phyloP scores from a whole-genome alignment of 2,329 filamentous ascomycete genomes.

The Fusarium sp. region DNA sequence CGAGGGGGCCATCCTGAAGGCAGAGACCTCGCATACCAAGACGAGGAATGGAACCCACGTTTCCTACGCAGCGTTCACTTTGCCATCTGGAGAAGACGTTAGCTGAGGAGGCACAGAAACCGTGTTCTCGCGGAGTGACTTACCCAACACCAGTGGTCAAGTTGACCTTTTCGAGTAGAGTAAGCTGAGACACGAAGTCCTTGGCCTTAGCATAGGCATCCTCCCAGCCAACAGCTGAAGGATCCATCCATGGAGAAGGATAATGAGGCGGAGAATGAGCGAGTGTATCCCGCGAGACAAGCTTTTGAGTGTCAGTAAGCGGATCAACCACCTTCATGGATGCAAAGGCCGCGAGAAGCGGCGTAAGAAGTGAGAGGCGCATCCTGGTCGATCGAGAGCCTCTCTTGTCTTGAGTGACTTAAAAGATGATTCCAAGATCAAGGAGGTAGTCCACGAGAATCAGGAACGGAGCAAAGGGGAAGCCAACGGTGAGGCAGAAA shows the following conservation, averaged over 20 bases:
- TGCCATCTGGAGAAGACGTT: conserved; percentile 51
- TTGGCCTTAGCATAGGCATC: conserved; percentile 81
- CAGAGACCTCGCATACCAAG: conserved; percentile 81
- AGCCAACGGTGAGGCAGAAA: too few species aligned
- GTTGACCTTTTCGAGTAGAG: conserved; percentile 91
- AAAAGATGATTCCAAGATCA: neutral
- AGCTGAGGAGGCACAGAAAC: neutral
- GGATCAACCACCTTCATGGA: conserved; percentile 19
- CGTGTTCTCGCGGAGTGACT: conserved; percentile 49
- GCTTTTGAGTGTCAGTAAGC: conserved; percentile 47
- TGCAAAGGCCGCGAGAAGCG: neutral
- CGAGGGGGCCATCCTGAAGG: conserved; percentile 87
- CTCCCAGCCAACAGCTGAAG: conserved; percentile 78
- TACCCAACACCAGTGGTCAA: conserved; percentile 91
- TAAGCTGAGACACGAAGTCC: conserved; percentile 85
- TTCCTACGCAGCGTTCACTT: conserved; percentile 81
- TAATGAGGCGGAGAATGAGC: conserved; percentile 74
- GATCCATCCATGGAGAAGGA: conserved; percentile 88
- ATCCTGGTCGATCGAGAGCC: conserved; percentile 10
- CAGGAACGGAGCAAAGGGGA: neutral
- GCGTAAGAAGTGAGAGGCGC: conserved; percentile 24
- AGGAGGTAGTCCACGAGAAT: neutral
- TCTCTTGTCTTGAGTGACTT: neutral
- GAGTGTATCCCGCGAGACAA: conserved; percentile 42
- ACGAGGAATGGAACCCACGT: conserved; percentile 77